Conservation (phyloP, 768 basidiomycete genomes). For the Lentinula raphanica region DNA sequence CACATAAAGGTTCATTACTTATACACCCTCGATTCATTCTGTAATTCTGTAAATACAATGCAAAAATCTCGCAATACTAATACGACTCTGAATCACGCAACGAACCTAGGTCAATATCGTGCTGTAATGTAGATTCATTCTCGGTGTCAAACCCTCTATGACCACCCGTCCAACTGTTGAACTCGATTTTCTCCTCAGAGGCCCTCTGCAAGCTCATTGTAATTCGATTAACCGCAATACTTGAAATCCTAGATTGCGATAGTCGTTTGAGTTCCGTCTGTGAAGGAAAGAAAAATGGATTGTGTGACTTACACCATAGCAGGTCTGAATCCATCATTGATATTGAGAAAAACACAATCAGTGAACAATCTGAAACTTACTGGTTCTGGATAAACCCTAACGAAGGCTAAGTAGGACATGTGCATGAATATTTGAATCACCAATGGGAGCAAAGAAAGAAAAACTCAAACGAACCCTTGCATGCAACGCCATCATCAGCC, state of each 20-base stretch:
- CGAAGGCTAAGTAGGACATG: background rate
- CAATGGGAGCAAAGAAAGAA: background rate
- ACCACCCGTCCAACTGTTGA: constrained; percentile 9
- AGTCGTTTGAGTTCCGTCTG: too few relatives aligned
- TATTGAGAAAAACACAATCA: background rate
- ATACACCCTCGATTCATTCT: too few relatives aligned
- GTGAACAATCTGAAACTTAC: background rate
- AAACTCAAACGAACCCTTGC: constrained; percentile 10
- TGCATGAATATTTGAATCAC: too few relatives aligned
- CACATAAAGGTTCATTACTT: too few relatives aligned
- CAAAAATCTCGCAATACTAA: background rate
- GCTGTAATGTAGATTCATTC: background rate
- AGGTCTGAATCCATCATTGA: background rate
- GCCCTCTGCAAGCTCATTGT: constrained; percentile 15
- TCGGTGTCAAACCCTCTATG: background rate
- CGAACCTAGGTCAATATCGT: background rate
- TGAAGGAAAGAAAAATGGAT: too few relatives aligned
- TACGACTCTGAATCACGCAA: background rate
- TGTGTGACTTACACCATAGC: constrained; percentile 12
- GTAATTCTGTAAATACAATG: too few relatives aligned
- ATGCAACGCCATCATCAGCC: constrained; percentile 14
- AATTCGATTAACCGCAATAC: constrained; percentile 17
- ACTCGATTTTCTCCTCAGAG: background rate
- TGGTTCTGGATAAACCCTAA: constrained; percentile 10
- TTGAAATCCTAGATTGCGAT: constrained; percentile 10